Base-by-base conservation (phyloP, 768 basidiomycete species). In the Hortiboletus flavorubellus region DNA sequence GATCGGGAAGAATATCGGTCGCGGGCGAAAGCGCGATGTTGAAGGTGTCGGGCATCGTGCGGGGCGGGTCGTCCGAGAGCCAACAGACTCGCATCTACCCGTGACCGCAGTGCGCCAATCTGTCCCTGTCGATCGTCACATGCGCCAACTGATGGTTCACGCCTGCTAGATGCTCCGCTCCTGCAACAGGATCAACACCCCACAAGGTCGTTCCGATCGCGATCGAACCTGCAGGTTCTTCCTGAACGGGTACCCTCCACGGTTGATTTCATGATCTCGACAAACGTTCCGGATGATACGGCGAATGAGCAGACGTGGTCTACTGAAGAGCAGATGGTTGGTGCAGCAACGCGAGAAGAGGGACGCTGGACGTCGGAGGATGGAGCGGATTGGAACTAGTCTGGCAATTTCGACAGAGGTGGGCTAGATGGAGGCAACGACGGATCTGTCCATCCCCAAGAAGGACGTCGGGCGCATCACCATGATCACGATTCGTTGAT, bases 231-330 rank as follows among this genome's bases (percentile, higher is more conserved):
- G 21, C 68, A 72, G 23, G 39, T 70, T 3, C 69, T 96, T 15
- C 87, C 86, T 0, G 84, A 87, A 63, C 85, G 87, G 0, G 75
- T 21, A 21, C 21, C 21, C 21, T 21, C 21, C 21, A 21, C 21
- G 21, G 21, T 21, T 21, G 21, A 21, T 69, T 93, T 93, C 7
- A 74, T 98, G 46, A 81, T 91, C 11, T 93, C 93, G 2, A 86
- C 81, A 47, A 94, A 96, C 68, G 85, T 90, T 23, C 91, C 89
- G 5, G 94, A 98, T 64, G 86, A 91, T 53, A 80, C 97, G 72
- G 84, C 80, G 35, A 97, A 96, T 67, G 96, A 99, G 64, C 96
- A 99, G 70, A 99, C 96, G 0, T 98, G 96, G 95, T 95, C 96
- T 1, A 96, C 93, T 0, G 93, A 98, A 68, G 96, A 98, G 65